Conservation (phyloP, 2,329 filamentous ascomycete species). For the Epichloe uncinata region DNA sequence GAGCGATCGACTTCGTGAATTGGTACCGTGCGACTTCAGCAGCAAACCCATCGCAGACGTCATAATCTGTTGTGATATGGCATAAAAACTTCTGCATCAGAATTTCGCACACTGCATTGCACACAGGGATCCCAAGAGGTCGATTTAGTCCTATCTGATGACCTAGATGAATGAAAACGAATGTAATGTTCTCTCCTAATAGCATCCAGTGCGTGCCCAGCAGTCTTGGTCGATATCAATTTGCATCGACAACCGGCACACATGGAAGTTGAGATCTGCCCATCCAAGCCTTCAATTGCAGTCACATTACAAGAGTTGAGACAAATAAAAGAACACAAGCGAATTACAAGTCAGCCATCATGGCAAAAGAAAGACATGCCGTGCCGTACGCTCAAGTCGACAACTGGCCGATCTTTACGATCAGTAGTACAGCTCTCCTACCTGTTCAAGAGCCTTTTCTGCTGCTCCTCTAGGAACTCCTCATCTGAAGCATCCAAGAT, state of each 20-base stretch:
- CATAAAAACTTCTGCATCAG: background rate
- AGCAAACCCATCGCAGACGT: background rate
- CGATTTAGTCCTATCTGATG: conserved; percentile 7
- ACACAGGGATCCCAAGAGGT: background rate
- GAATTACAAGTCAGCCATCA: conserved; percentile 4
- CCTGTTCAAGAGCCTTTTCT: conserved; percentile 26
- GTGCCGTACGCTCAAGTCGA: background rate
- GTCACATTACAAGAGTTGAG: background rate
- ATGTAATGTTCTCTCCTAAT: background rate
- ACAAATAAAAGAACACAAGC: background rate
- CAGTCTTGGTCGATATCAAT: background rate
- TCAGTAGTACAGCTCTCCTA: conserved; percentile 11
- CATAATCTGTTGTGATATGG: background rate
- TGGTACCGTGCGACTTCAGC: background rate
- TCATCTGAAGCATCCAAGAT: conserved; percentile 91
- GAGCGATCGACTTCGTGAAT: background rate
- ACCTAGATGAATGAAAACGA: conserved; percentile 5
- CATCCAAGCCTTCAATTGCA: background rate
- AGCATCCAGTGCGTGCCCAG: background rate
- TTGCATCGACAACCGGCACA: background rate
- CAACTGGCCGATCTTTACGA: background rate
- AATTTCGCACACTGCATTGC: no score
- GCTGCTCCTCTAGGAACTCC: conserved; percentile 52
- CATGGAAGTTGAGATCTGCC: background rate
- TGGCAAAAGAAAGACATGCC: conserved; percentile 7